These are phyloP conservation scores for Claviceps humidiphila DNA, from an alignment of 2,329 filamentous ascomycete species.

Conservation along the genomic window DNA sequence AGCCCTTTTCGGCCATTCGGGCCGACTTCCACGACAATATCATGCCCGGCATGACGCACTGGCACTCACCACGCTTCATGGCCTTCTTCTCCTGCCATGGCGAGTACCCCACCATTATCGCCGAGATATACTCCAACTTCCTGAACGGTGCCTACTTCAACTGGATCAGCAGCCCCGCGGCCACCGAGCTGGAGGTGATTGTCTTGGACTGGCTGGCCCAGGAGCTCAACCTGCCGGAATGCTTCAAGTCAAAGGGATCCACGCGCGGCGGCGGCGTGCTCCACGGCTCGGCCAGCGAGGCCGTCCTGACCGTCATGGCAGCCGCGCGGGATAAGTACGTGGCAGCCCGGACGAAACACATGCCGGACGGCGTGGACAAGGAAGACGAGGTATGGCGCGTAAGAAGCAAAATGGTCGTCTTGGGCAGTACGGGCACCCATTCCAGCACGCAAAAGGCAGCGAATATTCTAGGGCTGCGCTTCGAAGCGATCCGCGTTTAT, in stretches of 20 bases:
- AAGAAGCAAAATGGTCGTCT: slow-evolving; percentile 50
- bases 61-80: slow-evolving; percentile 91
- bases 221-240: slow-evolving; percentile 35
- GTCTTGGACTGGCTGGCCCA: slow-evolving; percentile 85
- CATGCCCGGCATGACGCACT: slow-evolving; percentile 85
- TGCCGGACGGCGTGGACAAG: slow-evolving; percentile 45
- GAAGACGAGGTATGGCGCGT: slow-evolving; percentile 53
- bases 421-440: slow-evolving; percentile 70
- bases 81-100: slow-evolving; percentile 79
- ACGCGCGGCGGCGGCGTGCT: slow-evolving; percentile 78
- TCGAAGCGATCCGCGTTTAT: slow-evolving; percentile 51
- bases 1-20: slow-evolving; percentile 67
- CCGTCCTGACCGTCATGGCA: slow-evolving; percentile 73
- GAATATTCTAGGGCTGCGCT: slow-evolving; percentile 74
- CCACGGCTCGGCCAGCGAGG: slow-evolving; percentile 81
- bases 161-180: slow-evolving; percentile 86
- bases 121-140: slow-evolving; percentile 81
- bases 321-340: slow-evolving; percentile 75
- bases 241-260: slow-evolving; percentile 28
- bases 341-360: slow-evolving; percentile 39
- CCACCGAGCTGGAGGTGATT: slow-evolving; percentile 87
- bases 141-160: slow-evolving; percentile 92
- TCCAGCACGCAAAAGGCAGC: slow-evolving; percentile 80
- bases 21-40: slow-evolving; percentile 76
- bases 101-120: slow-evolving; percentile 78